Percentiles rank a stretch among this genome's conserved stretches.
Conservation (phyloP, 345 rosid genomes). For the Leavenworthia alabamica region DNA sequence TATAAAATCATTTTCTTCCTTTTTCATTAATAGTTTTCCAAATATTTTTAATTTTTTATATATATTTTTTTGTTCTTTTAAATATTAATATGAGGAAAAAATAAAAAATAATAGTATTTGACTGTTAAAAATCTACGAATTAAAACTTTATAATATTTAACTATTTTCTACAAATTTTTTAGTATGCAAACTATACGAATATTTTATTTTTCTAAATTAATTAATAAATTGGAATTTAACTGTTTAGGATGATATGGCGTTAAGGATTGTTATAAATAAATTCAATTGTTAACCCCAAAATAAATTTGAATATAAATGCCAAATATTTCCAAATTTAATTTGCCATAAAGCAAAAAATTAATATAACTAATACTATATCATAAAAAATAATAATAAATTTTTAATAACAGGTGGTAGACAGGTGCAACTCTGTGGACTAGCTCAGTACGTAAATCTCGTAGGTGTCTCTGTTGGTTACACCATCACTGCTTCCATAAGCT, state of each 20-base stretch:
- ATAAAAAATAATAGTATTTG: not conserved
- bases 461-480: conserved; percentile 79
- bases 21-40: not conserved
- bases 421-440: conserved; percentile 63
- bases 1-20: not conserved
- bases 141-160: not conserved
- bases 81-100: not conserved
- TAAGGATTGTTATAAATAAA: not conserved
- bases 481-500: conserved; percentile 86
- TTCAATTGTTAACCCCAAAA: not conserved
- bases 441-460: conserved; percentile 64
- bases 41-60: not conserved
- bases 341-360: not conserved
- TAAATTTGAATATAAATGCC: not conserved
- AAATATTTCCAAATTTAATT: not conserved
- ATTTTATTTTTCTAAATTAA: not conserved
- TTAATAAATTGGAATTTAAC: not conserved
- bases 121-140: not conserved
- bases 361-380: not conserved
- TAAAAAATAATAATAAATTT: not conserved
- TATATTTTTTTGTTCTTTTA: not conserved
- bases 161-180: not conserved
- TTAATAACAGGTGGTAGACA: conserved; percentile 43
- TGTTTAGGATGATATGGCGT: not conserved
- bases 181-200: not conserved